Base-by-base conservation (phyloP, 768 basidiomycete species). In the Gelatoporia subvermispora region DNA sequence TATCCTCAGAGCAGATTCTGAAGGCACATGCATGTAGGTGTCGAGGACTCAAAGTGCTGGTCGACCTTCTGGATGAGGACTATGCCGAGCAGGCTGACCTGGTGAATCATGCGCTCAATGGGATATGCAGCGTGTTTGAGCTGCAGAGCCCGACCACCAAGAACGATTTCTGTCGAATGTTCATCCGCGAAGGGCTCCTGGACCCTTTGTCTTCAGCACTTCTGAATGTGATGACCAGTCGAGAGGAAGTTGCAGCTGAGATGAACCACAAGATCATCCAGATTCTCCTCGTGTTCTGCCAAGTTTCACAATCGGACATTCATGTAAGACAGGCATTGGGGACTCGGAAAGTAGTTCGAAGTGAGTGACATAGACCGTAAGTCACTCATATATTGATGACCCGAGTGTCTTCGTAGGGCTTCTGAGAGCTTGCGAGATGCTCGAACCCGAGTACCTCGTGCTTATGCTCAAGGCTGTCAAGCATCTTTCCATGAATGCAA, bases 81-180 rank as follows among this genome's bases (percentile, higher is more conserved):
- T 98, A 93, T 70, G 77, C 82, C 0, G 87, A 94, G 54, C 91
- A 96, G 66, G 82, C 84, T 11, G 89, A 92, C 45, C 82, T 99
- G 9, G 85, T 99, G 38, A 84, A 90, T 21, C 90, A 94, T 50
- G 93, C 96, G 5, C 76, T 99, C 13, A 91, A 95, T 51, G 95
- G 95, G 8, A 93, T 99, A 43, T 85, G 87, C 41, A 92, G 84
- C 54, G 96, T 98, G 15, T 97, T 99, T 60, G 94, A 98, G 54
- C 77, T 98, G 11, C 88, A 97, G 65, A 93, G 90, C 41, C 90
- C 96, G 8, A 96, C 94, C 3, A 93, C 94, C 10, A 92, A 96
- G 66, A 97, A 96, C 62, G 96, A 98, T 67, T 98, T 98, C 63
- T 97, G 94, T 62, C 81, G 96, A 9, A 94, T 98, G 88, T 95